Conservation (phyloP, 1,284 basidiomycete species). For the Malassezia psittaci region DNA sequence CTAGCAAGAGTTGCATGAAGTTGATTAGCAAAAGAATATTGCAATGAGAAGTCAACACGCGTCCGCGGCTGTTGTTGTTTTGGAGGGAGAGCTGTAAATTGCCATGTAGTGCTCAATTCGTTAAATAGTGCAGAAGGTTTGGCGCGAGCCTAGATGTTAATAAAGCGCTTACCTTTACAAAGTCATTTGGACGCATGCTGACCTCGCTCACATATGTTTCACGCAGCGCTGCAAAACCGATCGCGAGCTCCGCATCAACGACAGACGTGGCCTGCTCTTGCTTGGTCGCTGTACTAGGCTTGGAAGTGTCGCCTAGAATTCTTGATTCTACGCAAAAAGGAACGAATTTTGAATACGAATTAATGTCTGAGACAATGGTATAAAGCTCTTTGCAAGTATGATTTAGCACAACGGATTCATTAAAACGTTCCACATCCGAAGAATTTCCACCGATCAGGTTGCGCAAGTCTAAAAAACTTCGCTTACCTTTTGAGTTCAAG, state of each 20-base stretch:
- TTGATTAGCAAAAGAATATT: constrained; percentile 77
- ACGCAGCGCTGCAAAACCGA: constrained; percentile 75
- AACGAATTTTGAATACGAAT: constrained; percentile 72
- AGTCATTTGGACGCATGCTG: constrained; percentile 63
- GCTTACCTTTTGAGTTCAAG: neutral
- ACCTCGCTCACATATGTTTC: constrained; percentile 83
- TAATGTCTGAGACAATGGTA: constrained; percentile 73
- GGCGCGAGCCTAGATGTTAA: constrained; percentile 60
- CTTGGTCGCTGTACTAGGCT: neutral
- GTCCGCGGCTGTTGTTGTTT: constrained; percentile 4
- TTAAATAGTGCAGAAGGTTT: constrained; percentile 77
- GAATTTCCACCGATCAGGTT: constrained; percentile 5
- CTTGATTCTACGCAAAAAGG: constrained; percentile 76
- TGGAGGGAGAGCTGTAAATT: constrained; percentile 19
- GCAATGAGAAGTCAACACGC: constrained; percentile 51
- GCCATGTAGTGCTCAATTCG: constrained; percentile 64
- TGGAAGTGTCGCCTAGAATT: constrained; percentile 52
- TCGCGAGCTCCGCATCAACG: constrained; percentile 65
- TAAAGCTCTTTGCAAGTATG: constrained; percentile 59
- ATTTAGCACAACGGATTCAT: constrained; percentile 9
- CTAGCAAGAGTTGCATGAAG: constrained; percentile 70
- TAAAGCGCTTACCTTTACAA: constrained; percentile 60
- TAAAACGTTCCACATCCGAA: neutral
- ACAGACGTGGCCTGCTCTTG: neutral
- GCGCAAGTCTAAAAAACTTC: constrained; percentile 1